Evolutionary conservation across 2,329 filamentous ascomycete species (phyloP).

Genomic region (Cadophora sp.): DNA sequence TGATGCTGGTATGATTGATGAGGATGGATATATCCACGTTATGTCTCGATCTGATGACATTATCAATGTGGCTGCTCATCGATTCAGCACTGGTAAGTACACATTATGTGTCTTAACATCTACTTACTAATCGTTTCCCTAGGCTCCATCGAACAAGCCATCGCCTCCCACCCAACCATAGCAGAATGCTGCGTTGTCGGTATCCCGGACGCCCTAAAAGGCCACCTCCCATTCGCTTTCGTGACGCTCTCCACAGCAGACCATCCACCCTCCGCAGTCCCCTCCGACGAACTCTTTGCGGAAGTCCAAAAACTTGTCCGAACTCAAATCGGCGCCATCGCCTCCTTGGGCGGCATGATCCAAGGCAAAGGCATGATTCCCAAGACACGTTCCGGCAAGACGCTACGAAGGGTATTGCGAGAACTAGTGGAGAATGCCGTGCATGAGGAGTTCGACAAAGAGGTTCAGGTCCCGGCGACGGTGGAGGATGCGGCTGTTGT

Average conservation of each 20-base stretch:
- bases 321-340: constrained; percentile 85
- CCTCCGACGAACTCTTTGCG: constrained; percentile 51
- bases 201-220: constrained; percentile 85
- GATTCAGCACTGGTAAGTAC: constrained; percentile 79
- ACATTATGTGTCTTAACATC: neutral
- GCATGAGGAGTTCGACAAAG: constrained; percentile 73
- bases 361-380: constrained; percentile 88
- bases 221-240: constrained; percentile 91
- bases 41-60: constrained; percentile 79
- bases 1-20: constrained; percentile 86
- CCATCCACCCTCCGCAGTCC: constrained; percentile 59
- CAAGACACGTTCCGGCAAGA: constrained; percentile 92
- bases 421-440: constrained; percentile 86
- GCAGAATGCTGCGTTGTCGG: constrained; percentile 87
- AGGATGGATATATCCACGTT: constrained; percentile 70
- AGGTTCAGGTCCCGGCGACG: constrained; percentile 79
- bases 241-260: constrained; percentile 65
- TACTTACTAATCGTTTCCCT: constrained; percentile 24
- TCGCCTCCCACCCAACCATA: constrained; percentile 79
- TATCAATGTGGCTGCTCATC: constrained; percentile 94
- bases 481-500: constrained; percentile 83
- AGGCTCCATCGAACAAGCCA: constrained; percentile 90
- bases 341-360: constrained; percentile 83
- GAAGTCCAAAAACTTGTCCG: constrained; percentile 79
- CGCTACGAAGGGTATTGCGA: constrained; percentile 78